Evolutionary conservation across 495 filamentous ascomycete species (phyloP).

Genomic region (Pyronema omphalodes): DNA sequence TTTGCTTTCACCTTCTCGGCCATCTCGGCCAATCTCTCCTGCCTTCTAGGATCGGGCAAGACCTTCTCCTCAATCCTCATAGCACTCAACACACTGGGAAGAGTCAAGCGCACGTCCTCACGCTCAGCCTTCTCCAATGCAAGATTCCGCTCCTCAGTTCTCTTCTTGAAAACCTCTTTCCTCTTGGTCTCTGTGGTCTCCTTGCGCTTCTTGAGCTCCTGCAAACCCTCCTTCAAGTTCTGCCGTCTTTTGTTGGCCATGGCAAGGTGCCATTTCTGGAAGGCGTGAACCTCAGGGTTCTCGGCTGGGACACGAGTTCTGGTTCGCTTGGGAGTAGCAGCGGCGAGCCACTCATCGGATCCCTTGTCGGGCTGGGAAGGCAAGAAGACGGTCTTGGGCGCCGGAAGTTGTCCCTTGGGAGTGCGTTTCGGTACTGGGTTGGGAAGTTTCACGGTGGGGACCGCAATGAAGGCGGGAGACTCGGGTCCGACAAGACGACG

Average conservation of each 20-base stretch:
- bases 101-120: conserved; percentile 45
- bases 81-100: conserved; percentile 30
- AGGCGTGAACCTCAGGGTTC: conserved; percentile 29
- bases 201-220: conserved; percentile 40
- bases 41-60: conserved; percentile 33
- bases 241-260: conserved; percentile 41
- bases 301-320: background rate
- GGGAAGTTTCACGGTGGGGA: conserved; percentile 33
- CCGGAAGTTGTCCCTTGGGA: conserved; percentile 51
- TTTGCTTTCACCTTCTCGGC: conserved; percentile 22
- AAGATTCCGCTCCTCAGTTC: conserved; percentile 28
- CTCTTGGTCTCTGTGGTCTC: conserved; percentile 1
- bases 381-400: conserved; percentile 48
- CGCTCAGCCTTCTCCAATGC: conserved; percentile 34
- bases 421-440: conserved; percentile 25
- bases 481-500: conserved; percentile 36
- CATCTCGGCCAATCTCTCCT: conserved; percentile 25
- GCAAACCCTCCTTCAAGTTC: conserved; percentile 46
- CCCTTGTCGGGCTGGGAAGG: conserved; percentile 33
- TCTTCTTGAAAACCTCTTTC: conserved; percentile 3
- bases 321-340: conserved; percentile 24
- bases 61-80: conserved; percentile 11
- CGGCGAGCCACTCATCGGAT: conserved; percentile 33
- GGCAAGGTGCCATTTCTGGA: conserved; percentile 41
- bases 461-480: conserved; percentile 54